Base-by-base conservation (phyloP, 2,329 filamentous ascomycete species). In the Hypoxylon sp. region DNA sequence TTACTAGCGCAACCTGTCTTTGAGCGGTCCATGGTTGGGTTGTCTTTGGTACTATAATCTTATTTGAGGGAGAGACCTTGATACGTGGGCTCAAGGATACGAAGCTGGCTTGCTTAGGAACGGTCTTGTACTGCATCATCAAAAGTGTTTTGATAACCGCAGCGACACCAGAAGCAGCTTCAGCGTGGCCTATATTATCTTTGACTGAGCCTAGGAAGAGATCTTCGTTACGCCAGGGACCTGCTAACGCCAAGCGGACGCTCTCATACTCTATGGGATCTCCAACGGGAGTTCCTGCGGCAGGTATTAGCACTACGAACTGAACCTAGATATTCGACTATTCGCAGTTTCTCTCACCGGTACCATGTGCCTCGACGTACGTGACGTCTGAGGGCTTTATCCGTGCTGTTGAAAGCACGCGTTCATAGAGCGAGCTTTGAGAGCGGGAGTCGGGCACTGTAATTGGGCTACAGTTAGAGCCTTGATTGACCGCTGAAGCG, bases 291-390 rank as follows among this genome's bases (percentile, higher is more conserved):
- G 82, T 84, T 10, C 50, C 39, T 44, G 17, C 8, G 17, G 39
- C 19, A 19, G 8, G 3, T 17, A 44, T 44, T 19, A 44, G 17
- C 39, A 7, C 39, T 17, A 44, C 8, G 39, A 44, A 44, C n/a
- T 21, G 3, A 44, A 44, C 39, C 7, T 44, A 44, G 8, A 21
- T 44, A 6, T 6, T 6, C 3, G 11, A 11, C 15, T 4, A 37
- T 37, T 37, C 11, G 11, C 2, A 15, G 32, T 37, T 15, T 10
- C 19, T 15, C 39, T 44, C 15, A 4, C 82, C 82, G 0, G 83
- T 83, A 1, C 82, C 82, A 54, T 85, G 83, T 7, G 77, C 75
- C 57, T 82, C 80, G 10, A 81, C 74, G 15, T 74, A 73, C 1
- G 73, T 55, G 4, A 80, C 67, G 1, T 75, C 58, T 1, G 66